Evolutionary conservation across 192 early-diverging fungal genomes (phyloP), one percentile per base, ranked within the genome.

Genomic region (Linnemannia elongata): DNA sequence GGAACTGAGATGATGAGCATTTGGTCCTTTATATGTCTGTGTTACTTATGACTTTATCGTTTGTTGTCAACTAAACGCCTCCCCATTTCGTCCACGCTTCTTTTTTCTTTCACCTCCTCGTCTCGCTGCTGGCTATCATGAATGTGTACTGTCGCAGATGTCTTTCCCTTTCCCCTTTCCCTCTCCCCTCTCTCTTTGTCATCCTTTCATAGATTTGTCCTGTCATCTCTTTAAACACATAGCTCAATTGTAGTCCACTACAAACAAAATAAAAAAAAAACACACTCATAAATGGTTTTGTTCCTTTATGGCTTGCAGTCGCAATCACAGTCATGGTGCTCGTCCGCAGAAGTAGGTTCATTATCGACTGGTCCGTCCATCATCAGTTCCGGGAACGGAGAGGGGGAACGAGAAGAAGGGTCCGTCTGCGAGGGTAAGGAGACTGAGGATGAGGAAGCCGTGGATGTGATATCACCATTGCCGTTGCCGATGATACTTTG

Each of bases 91-190:
- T n/a, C n/a, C 22, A 27, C n/a, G 22, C 10, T 10, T n/a, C 24
- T 20, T 55, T 22, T 22, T 55, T 49, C 47, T 49, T 49, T 8
- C 47, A 12, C 47, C 22, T 60, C 57, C 24, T n/a, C 4, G 10
- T 33, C 27, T 66, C 13, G 27, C 60, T 33, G 60, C 60, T 66
- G 60, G 60, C 27, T 33, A 66, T 66, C 60, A 66, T 66, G 60
- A 35, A 66, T 66, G 60, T 33, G 30, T 33, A 33, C 60, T 33
- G 27, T 15, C 30, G 33, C 27, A 15, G 55, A 12, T 66, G 75
- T 75, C 57, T 4, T 76, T 66, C 75, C 24, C 57, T 81, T 63
- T 38, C 35, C 55, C 66, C 27, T 57, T 39, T 68, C n/a, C 74
- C n/a, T 54, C 69, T 5, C 74, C 41, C 22, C 69, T 5, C 74